Base-by-base conservation (phyloP, 108 stramenopile genomes). In the Fistulifera pelliculosa region DNA sequence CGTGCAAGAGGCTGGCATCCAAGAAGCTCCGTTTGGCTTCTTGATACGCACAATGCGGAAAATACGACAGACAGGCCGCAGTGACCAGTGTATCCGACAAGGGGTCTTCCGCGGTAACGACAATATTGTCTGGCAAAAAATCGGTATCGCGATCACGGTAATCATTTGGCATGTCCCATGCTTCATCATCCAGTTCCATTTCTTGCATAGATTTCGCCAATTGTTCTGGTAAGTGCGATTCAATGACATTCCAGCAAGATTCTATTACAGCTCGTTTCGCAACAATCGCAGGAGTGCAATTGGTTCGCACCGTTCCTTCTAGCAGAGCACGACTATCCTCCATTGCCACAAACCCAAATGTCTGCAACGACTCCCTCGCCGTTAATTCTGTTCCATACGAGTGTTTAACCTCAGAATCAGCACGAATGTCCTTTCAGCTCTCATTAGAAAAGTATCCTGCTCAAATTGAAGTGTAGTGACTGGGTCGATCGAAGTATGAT, bases 311-410 rank as follows among this genome's bases (percentile, higher is more conserved):
- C 24, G 52, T 56, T 42, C 17, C 19, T 51, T 22, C 8, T 0
- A 50, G 16, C 2, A n/a, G 16, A 27, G 5, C 44, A 45, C 3
- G 16, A 21, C 7, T 19, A 11, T 45, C 44, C 11, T 18, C 21
- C 10, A 27, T 11, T 17, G 80, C 74, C 5, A 91, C 81, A 60
- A 91, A 91, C 7, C 89, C 89, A 74, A 85, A 91, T 2, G 89
- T 91, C 73, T 83, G 83, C 11, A 91, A 62, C 2, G 79, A 38
- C 63, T 91, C 82, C 11, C 73, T 74, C 5, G 80, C 76, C 10
- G 74, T 86, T 38, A 90, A 60, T 21, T 66, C 64, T 19, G 27
- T 49, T 35, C 71, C 84, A 59, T 92, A 87, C 16, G 84, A 83
- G 69, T 92, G 90, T 55, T 73, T 68, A 27, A 92, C 60, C 65